Conservation (phyloP, 306 rosid species). For the Prunus fruticosa region DNA sequence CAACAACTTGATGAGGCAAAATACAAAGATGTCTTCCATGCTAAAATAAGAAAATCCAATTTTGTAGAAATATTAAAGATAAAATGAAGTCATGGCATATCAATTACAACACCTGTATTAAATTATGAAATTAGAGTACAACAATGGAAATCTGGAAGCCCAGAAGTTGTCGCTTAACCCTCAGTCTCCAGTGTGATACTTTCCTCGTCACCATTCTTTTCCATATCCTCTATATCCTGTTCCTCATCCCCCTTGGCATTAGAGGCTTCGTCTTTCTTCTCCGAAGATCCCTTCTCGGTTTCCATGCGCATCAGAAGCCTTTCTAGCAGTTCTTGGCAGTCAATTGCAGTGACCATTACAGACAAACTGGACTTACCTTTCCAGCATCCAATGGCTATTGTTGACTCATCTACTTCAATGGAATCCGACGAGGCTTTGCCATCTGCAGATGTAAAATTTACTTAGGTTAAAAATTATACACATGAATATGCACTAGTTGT, state of each 20-base stretch:
- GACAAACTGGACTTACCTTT: slow-evolving; percentile 79
- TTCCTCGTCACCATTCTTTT: slow-evolving; percentile 21
- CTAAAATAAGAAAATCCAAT: not conserved
- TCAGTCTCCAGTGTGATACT: not conserved
- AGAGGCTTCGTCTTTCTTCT: slow-evolving; percentile 23
- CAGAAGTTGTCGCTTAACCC: slow-evolving; percentile 6
- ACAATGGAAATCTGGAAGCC: not conserved
- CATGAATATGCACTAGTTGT: not conserved
- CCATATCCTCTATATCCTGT: slow-evolving; percentile 26
- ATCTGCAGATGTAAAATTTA: slow-evolving; percentile 39
- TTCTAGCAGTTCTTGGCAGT: slow-evolving; percentile 84
- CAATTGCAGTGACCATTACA: slow-evolving; percentile 81
- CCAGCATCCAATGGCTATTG: slow-evolving; percentile 99
- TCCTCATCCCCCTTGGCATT: slow-evolving; percentile 27
- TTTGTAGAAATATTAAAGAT: not conserved
- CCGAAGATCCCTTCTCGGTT: slow-evolving; percentile 35
- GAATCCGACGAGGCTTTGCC: slow-evolving; percentile 26
- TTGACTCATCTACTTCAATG: slow-evolving; percentile 61
- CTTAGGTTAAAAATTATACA: not conserved
- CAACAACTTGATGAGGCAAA: not conserved
- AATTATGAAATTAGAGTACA: not conserved
- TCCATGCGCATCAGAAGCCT: slow-evolving; percentile 61
- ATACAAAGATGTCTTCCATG: not conserved
- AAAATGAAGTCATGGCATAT: not conserved
- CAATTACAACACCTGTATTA: not conserved